Evolutionary conservation across 164 flowering plant species (phyloP), one percentile per base, ranked within the genome.

Genomic region (Pachysandra terminalis): DNA sequence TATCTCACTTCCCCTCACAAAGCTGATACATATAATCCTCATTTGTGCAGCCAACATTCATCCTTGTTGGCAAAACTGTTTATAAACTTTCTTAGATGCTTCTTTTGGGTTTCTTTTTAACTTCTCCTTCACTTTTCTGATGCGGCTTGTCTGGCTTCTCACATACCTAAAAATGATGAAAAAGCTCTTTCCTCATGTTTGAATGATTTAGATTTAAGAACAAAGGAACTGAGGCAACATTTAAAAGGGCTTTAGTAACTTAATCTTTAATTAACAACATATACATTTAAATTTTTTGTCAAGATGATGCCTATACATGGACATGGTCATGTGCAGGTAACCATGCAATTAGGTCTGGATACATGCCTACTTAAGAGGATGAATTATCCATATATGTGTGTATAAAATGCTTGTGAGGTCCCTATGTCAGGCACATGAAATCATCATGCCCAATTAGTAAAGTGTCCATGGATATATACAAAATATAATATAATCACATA

Each of bases 101-200:
- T 73, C 72, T 68, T 64, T 63, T 64, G 62, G 25, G 26, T 62
- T 56, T 22, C 48, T 23, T 37, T 61, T 19, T 56, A 60, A 16
- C 32, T 57, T 61, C 37, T 63, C 28, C 62, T 23, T 51, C 5
- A 40, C 15, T 68, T 48, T 28, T 48, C 61, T 57, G 58, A 10
- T 56, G 60, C 25, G 21, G 67, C 65, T 64, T 72, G 64, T 59
- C 65, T 77, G 74, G 60, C 71, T 74, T 71, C 64, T 67, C 26
- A 57, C 58, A 61, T 54, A 71, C 68, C 28, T 48, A 66, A 45
- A 66, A 68, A 62, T 66, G 64, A 69, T 66, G 67, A 32, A 62
- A 71, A 70, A 21, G 59, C 62, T 32, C 68, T 63, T 61, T 71
- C 81, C 85, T 81, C 82, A 54, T 70, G 82, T 71, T 73, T 65